These are phyloP conservation scores for Tremellales sp. DNA, from an alignment of 1,284 basidiomycete species.

Conservation along the genomic window DNA sequence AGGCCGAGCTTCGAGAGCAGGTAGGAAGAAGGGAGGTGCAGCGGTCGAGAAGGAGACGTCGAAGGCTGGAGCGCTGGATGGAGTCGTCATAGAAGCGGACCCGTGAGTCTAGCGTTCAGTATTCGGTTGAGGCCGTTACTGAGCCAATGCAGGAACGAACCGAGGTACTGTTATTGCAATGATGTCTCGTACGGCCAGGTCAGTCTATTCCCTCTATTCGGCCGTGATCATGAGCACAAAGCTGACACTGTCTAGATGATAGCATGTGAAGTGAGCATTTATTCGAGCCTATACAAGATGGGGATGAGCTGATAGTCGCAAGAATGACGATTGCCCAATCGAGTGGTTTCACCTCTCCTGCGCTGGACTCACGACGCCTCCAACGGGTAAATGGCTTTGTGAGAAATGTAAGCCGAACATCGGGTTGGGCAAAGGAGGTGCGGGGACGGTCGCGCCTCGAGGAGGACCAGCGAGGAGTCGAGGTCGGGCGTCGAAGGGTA, in stretches of 20 bases:
- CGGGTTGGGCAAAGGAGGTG: constrained; percentile 7
- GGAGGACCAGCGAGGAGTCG: constrained; percentile 3
- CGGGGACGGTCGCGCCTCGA: not conserved
- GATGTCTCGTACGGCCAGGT: constrained; percentile 51
- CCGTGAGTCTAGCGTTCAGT: constrained; percentile 24
- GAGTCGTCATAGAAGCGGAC: constrained; percentile 14
- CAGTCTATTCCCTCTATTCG: constrained; percentile 6
- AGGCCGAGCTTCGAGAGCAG: constrained; percentile 6
- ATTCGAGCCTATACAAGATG: not conserved
- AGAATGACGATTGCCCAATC: constrained; percentile 53
- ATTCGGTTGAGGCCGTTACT: not conserved
- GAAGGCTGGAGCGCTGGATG: not conserved
- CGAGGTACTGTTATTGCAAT: constrained; percentile 53
- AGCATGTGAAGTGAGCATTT: constrained; percentile 45
- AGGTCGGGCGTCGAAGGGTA: constrained; percentile 5
- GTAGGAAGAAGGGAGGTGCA: constrained; percentile 6
- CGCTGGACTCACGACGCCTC: constrained; percentile 31
- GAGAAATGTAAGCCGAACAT: constrained; percentile 29
- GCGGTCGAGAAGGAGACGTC: not conserved
- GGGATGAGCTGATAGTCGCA: constrained; percentile 12
- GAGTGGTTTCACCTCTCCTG: constrained; percentile 52
- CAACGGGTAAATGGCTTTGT: constrained; percentile 44
- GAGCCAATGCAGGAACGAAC: constrained; percentile 49
- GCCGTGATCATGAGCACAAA: not conserved
- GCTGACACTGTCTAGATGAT: constrained; percentile 33